Evolutionary conservation across 2,329 filamentous ascomycete genomes (phyloP).

Genomic region (Cryphonectria carpinicola): DNA sequence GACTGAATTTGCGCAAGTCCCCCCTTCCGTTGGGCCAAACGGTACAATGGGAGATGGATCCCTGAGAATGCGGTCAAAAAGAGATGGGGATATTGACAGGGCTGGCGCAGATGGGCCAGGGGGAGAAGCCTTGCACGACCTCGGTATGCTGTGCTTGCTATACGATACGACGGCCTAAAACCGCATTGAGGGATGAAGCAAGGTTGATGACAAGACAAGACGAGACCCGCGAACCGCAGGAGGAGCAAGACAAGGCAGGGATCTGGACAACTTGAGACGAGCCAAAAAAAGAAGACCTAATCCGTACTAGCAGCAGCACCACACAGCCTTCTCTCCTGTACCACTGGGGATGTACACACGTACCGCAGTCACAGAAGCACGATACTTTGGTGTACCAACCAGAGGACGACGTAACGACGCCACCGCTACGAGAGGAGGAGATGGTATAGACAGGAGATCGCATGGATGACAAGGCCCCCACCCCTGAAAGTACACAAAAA

Average conservation of each 20-base stretch:
- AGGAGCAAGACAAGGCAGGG: neutral
- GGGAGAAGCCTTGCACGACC: neutral
- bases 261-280: neutral
- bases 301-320: neutral
- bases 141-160: neutral
- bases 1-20: neutral
- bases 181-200: neutral
- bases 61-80: neutral
- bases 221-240: neutral
- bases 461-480: neutral
- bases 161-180: neutral
- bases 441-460: neutral
- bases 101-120: conserved; percentile 1
- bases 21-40: neutral
- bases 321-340: neutral
- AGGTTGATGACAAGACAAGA: neutral
- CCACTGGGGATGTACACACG: neutral
- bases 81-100: neutral
- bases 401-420: neutral
- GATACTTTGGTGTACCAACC: neutral
- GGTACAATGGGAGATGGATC: neutral
- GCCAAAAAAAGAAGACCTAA: conserved; percentile 9
- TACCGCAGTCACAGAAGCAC: neutral
- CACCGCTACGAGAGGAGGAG: neutral
- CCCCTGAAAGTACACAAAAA: neutral